Evolutionary conservation across 345 rosid species (phyloP).

Genomic region (Sapria himalayana): DNA sequence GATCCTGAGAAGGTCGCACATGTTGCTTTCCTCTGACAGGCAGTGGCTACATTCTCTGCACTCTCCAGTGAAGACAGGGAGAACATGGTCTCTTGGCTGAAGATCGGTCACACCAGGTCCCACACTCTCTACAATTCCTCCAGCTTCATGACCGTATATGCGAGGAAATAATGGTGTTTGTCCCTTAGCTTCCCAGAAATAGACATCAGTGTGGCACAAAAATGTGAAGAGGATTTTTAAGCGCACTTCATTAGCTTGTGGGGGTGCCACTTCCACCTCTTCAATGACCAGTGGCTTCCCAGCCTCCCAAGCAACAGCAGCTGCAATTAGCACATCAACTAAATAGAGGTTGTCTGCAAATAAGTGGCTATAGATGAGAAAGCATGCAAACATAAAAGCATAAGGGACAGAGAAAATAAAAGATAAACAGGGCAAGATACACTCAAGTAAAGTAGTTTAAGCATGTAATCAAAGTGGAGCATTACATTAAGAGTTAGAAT

Average conservation of each 20-base stretch:
- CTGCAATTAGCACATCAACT: conserved; percentile 10
- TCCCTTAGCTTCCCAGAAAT: conserved; percentile 48
- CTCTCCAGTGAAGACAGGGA: conserved; percentile 20
- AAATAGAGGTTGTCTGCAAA: too few relatives aligned
- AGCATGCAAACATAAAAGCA: too few relatives aligned
- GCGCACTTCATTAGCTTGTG: conserved; percentile 25
- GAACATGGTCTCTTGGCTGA: conserved; percentile 15
- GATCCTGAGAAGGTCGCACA: conserved; percentile 16
- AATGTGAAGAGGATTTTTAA: conserved; percentile 19
- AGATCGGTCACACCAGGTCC: conserved; percentile 16
- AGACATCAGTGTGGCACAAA: conserved; percentile 27
- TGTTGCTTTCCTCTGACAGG: conserved; percentile 16
- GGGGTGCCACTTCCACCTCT: conserved; percentile 36
- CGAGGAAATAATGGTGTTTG: conserved; percentile 63
- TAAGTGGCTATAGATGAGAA: too few relatives aligned
- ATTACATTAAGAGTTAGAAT: too few relatives aligned
- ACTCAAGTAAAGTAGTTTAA: too few relatives aligned
- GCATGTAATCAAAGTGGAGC: too few relatives aligned
- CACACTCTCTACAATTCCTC: conserved; percentile 25
- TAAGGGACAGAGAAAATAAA: too few relatives aligned
- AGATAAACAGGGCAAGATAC: too few relatives aligned
- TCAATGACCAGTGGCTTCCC: conserved; percentile 32
- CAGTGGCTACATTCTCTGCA: conserved; percentile 17
- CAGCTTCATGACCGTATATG: conserved; percentile 70
- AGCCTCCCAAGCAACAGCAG: conserved; percentile 40